Base-by-base conservation (phyloP, 1,284 basidiomycete genomes). In the Ganoderma meredithae region DNA sequence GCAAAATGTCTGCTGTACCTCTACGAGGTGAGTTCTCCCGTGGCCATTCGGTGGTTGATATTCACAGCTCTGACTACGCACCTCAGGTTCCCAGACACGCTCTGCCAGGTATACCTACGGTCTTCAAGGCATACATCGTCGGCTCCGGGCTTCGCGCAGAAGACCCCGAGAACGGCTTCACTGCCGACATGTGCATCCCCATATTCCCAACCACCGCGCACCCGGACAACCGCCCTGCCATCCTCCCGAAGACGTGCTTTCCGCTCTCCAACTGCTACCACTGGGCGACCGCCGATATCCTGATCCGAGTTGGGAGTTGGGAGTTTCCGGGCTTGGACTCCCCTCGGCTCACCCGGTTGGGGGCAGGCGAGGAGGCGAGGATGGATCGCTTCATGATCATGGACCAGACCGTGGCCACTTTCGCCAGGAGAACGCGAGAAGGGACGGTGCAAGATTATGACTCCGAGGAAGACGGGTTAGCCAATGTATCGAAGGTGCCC, bases 181-280 rank as follows among this genome's bases (percentile, higher is more conserved):
- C 65, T 0, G 1, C 66, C 7, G 66, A 70, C 15, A 66, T 70
- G 69, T 64, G 55, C 58, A 44, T 55, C 13, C 66, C 69, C 13
- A 65, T 67, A 33, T 64, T 44, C 22, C 69, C 69, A 5, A 64
- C 60, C 52, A 58, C 49, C 8, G 19, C 22, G 10, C 63, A 70
- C 36, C 60, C 65, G 2, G n/a, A 40, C 1, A 41, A 52, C 13
- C 65, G 65, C 17, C 17, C 22, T 25, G 62, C 68, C 9, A 19
- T 69, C 2, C 65, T 41, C 17, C 31, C 65, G 5, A 39, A 39
- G 36, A 39, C 36, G 36, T n/a, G 52, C 19, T 71, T 71, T 17
- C 67, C 70, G 40, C 60, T 68, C 62, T 22, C 36, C 3, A 69
- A 71, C 56, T 69, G 67, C 43, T 64, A 59, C 55, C 67, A 71